phyloP scores from a whole-genome alignment of 192 early-diverging fungal species.

The Entomortierella parvispora region DNA sequence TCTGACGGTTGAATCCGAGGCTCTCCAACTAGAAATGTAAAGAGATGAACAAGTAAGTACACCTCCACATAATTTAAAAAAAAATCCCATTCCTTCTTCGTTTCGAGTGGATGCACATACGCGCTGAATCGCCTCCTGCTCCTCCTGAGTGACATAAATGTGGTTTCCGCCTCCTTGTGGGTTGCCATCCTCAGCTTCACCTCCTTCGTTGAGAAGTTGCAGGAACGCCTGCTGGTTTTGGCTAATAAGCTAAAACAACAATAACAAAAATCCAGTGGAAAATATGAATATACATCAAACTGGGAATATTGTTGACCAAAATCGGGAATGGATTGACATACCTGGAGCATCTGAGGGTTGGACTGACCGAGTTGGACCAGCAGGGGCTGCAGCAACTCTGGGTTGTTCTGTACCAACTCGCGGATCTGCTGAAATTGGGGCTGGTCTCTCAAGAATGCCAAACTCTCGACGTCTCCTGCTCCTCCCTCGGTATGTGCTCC shows the following conservation, averaged over 20 bases:
- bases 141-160: constrained; percentile 88
- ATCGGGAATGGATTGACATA: constrained; percentile 1
- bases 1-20: constrained; percentile 86
- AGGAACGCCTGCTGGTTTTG: constrained; percentile 84
- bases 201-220: constrained; percentile 74
- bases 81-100: not conserved
- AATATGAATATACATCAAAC: not conserved
- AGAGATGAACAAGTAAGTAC: not conserved
- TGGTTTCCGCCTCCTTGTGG: constrained; percentile 63
- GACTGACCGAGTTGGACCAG: constrained; percentile 84
- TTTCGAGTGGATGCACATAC: constrained; percentile 53
- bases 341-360: constrained; percentile 86
- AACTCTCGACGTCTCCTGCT: constrained; percentile 59
- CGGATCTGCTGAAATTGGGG: constrained; percentile 95
- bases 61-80: not conserved
- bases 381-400: constrained; percentile 86
- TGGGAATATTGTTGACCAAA: constrained; percentile 18
- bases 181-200: constrained; percentile 62
- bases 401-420: constrained; percentile 86
- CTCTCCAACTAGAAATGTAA: constrained; percentile 69
- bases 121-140: constrained; percentile 89
- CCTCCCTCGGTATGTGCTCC: constrained; percentile 30
- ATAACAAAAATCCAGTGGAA: not conserved
- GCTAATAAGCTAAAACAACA: constrained; percentile 63
- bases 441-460: constrained; percentile 72